Base-by-base conservation (phyloP, 2,329 filamentous ascomycete genomes). In the Cercospora canescens region DNA sequence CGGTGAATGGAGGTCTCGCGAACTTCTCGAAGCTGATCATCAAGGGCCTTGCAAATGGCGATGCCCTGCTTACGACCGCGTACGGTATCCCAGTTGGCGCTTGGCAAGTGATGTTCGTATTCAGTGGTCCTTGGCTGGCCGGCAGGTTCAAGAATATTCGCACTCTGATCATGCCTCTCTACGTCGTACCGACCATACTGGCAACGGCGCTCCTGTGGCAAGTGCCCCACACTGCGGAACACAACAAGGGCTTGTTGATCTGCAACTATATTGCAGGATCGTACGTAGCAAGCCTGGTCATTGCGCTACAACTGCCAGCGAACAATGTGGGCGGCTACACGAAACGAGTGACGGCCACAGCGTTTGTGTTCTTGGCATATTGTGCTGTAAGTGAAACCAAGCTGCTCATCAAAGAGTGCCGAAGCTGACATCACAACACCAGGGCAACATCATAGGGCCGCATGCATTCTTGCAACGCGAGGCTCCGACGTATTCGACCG, bases 21-120 rank as follows among this genome's bases (percentile, higher is more conserved):
- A 86, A 84, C 69, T 87, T 87, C 67, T 82, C 83, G 41, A 86
- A 85, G 62, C 79, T 85, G 24, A 86, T 87, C 62, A 81, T 87
- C 72, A 86, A 86, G 63, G 80, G 82, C 1, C 75, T 85, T 2
- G 81, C 81, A 18, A 70, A 72, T 1, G 71, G 71, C 11, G 78
- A 81, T 56, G 69, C 82, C 0, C 76, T 85, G 0, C 71, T 78
- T 7, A 86, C 86, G 0, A 85, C 84, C 0, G 82, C 82, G 0
- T 79, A 85, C 3, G 85, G 84, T 0, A 87, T 88, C 34, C 86
- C 86, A 0, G 80, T 83, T 50, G 86, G 86, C 5, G 82, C 79
- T 1, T 86, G 85, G 69, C 84, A 86, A 62, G 79, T 85, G 3
- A 73, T 85, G n/a, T 86, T 79, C 68, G 82, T 88, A 37, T 79